Conservation (phyloP, 495 filamentous ascomycete genomes). For the Lichina pygmaea region DNA sequence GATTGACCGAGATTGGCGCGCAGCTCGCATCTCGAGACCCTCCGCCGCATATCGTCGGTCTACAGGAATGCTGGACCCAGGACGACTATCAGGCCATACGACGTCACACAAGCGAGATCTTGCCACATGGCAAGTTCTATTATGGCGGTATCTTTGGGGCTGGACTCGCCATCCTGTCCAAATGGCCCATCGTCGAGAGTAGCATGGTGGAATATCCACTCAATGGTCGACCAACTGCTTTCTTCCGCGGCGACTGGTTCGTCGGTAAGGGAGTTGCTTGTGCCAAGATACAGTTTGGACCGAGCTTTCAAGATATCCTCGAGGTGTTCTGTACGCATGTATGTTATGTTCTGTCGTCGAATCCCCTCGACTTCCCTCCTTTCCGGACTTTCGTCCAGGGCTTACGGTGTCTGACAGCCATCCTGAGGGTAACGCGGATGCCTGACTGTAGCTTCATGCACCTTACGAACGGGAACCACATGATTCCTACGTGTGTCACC, state of each 20-base stretch:
- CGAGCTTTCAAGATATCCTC: conserved; percentile 33
- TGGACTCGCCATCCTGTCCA: conserved; percentile 74
- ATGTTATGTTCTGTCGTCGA: conserved; percentile 3
- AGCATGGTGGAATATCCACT: conserved; percentile 69
- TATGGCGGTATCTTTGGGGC: conserved; percentile 68
- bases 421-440: conserved; percentile 3
- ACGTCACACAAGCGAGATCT: conserved; percentile 37
- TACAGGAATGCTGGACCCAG: conserved; percentile 92
- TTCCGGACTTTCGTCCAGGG: not conserved
- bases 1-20: conserved; percentile 59
- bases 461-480: conserved; percentile 58
- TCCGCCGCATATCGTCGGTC: conserved; percentile 58
- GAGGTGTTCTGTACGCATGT: conserved; percentile 90
- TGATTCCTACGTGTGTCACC: conserved; percentile 74
- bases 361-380: not conserved
- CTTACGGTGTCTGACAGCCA: not conserved
- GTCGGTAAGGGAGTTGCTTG: conserved; percentile 88
- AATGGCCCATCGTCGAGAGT: conserved; percentile 90
- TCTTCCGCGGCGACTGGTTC: conserved; percentile 82
- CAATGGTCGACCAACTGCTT: conserved; percentile 78
- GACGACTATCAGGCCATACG: conserved; percentile 72
- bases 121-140: conserved; percentile 94
- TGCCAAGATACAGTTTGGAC: conserved; percentile 51
- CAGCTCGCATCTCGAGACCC: conserved; percentile 38
- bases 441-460: conserved; percentile 38